Evolutionary conservation across 352 stramenopile genomes (phyloP).

Genomic region (Phytopythium cucurbitacearum): DNA sequence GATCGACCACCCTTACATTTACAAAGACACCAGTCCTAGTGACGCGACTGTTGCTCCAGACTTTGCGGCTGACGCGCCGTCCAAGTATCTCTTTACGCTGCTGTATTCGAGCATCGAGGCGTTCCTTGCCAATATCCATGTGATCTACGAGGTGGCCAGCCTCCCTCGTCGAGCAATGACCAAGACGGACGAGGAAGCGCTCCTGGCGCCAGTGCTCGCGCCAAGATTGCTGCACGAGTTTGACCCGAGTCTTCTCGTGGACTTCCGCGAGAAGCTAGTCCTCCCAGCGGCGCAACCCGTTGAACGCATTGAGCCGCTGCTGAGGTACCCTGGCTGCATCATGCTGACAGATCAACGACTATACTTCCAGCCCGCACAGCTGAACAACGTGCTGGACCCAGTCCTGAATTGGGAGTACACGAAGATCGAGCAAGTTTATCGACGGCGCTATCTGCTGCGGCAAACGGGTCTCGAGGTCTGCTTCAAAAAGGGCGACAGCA

Average conservation of each 20-base stretch:
- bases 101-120: conserved; percentile 56
- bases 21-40: conserved; percentile 23
- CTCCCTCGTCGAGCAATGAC: conserved; percentile 40
- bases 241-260: conserved; percentile 74
- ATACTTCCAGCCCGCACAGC: conserved; percentile 90
- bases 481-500: conserved; percentile 56
- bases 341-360: conserved; percentile 74
- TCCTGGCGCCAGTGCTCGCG: conserved; percentile 59
- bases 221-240: conserved; percentile 59
- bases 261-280: conserved; percentile 78
- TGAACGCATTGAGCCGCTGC: conserved; percentile 80
- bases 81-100: conserved; percentile 76
- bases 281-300: conserved; percentile 40
- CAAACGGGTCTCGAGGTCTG: conserved; percentile 88
- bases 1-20: conserved; percentile 65
- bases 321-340: conserved; percentile 84
- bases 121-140: conserved; percentile 60
- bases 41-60: conserved; percentile 5
- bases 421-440: conserved; percentile 77
- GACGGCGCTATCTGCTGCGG: conserved; percentile 83
- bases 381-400: conserved; percentile 91
- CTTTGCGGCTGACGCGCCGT: conserved; percentile 11
- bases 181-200: conserved; percentile 58
- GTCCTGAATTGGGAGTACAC: conserved; percentile 83
- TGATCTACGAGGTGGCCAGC: conserved; percentile 54